Evolutionary conservation across 2,329 filamentous ascomycete species (phyloP), one percentile per base, ranked within the genome.

Genomic region (Eutypa lata): DNA sequence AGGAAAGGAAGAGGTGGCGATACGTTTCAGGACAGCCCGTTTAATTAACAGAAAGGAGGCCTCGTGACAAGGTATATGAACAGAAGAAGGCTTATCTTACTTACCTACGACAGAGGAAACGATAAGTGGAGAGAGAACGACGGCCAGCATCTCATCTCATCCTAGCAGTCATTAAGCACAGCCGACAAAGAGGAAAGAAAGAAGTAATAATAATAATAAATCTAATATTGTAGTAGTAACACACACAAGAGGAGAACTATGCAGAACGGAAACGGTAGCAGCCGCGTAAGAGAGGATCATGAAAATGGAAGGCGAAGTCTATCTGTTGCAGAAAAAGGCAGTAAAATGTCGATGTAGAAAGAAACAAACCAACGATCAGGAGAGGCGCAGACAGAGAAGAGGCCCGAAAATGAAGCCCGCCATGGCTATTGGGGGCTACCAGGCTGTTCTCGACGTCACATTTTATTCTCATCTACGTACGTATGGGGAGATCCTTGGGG

Each of bases 121-220:
- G 50, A 53, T 58, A 56, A 55, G 58, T 57, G 47, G 52, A 56
- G 61, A 68, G 62, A n/a, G n/a, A n/a, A n/a, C n/a, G n/a, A 66
- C 49, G 65, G 43, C 67, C 64, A 63, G 63, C 67, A 71, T 69
- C 65, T 67, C 67, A 71, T 69, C 65, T 67, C 65, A 67, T 53
- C 66, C 62, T 65, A 51, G 53, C 65, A 52, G 52, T 60, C 42
- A 45, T 45, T 43, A 45, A 61, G 57, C 62, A 65, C 57, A 63
- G 64, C 66, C 64, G 53, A 57, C 56, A 50, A 56, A 57, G 55
- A 59, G 62, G 45, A 48, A 49, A 60, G 56, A 40, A 57, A 57
- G 57, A 51, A 44, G 40, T 49, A 55, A 52, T 54, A 58, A 52
- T 33, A 48, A 47, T 37, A 56, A 42, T 49, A 59, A 58, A 43